Base-by-base conservation (phyloP, 345 rosid genomes). In the Lepidium africanum region DNA sequence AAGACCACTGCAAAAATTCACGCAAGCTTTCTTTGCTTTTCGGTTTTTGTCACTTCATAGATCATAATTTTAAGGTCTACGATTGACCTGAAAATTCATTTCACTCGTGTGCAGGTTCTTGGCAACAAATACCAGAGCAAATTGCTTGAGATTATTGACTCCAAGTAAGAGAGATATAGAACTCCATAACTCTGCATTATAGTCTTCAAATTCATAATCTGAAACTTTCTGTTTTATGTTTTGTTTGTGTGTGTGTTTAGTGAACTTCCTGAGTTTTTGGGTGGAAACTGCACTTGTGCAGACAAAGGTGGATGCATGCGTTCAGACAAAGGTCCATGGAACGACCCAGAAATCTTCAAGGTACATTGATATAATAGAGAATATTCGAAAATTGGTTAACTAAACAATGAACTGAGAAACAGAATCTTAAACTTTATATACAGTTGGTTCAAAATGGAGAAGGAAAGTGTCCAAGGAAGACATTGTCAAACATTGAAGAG, bases 291-390 rank as follows among this genome's bases (percentile, higher is more conserved):
- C 74, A 86, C 82, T 19, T 93, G 98, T 73, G 85, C 77, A 3
- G 90, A 86, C 42, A 85, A 84, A 77, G 98, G 98, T 7, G 97
- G 98, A 7, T 90, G 98, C 35, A 83, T 93, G 96, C 85, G 85
- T 37, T 88, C 97, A 9, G 98, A 93, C 68, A 93, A 90, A 81
- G 98, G 98, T 21, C 98, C 98, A 40, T 93, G 98, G 97, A 90
- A 90, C 57, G 86, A 87, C 67, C 81, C 85, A 7, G 94, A 87
- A 10, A 80, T 88, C 62, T 48, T 90, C 48, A 84, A 81, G 87
- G 98, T 90, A 69, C 41, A 15, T 55, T 21, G 39, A 41, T 21
- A 33, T 35, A 19, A 53, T 54, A 38, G 8, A 51, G 25, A 56
- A 57, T 43, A 16, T 39, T 72, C 2, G 10, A 43, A 33, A 67